Percentiles rank a stretch among this genome's conserved stretches.
These are phyloP conservation scores for Phoma sp. DNA, from an alignment of 2,329 filamentous ascomycete genomes.

Conservation along the genomic window DNA sequence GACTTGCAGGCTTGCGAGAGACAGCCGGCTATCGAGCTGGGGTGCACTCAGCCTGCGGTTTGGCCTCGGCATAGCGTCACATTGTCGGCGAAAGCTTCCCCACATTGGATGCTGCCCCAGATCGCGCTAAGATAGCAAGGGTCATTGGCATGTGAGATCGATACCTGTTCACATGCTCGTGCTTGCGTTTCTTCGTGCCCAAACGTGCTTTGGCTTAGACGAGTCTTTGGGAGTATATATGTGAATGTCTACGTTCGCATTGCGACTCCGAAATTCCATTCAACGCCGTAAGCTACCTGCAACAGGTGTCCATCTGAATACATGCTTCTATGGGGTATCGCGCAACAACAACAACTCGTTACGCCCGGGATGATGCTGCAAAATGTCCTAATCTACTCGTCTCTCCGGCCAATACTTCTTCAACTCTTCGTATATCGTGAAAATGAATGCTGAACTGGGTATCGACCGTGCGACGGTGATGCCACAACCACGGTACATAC, in stretches of 20 bases:
- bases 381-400: neutral
- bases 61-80: slow-evolving; percentile 47
- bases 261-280: too few species aligned
- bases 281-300: slow-evolving; percentile 11
- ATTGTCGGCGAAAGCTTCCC: slow-evolving; percentile 38
- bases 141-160: slow-evolving; percentile 36
- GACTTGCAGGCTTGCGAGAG: slow-evolving; percentile 12
- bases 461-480: slow-evolving; percentile 88
- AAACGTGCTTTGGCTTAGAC: too few species aligned
- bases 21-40: slow-evolving; percentile 22
- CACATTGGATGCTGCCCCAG: slow-evolving; percentile 27
- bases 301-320: neutral
- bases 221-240: too few species aligned
- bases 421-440: slow-evolving; percentile 90
- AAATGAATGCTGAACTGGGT: slow-evolving; percentile 97
- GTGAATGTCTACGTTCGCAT: too few species aligned
- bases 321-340: slow-evolving; percentile 13
- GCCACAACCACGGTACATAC: slow-evolving; percentile 91
- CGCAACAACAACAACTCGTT: slow-evolving; percentile 9
- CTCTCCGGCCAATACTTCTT: slow-evolving; percentile 57
- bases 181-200: neutral
- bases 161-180: slow-evolving; percentile 24
- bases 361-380: slow-evolving; percentile 2
- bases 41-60: slow-evolving; percentile 26
- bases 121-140: slow-evolving; percentile 27